A percentile compares a stretch with the other conserved stretches of the same genome.
Conservation (phyloP, 805 yeast genomes). For the Clavispora santaluciae region DNA sequence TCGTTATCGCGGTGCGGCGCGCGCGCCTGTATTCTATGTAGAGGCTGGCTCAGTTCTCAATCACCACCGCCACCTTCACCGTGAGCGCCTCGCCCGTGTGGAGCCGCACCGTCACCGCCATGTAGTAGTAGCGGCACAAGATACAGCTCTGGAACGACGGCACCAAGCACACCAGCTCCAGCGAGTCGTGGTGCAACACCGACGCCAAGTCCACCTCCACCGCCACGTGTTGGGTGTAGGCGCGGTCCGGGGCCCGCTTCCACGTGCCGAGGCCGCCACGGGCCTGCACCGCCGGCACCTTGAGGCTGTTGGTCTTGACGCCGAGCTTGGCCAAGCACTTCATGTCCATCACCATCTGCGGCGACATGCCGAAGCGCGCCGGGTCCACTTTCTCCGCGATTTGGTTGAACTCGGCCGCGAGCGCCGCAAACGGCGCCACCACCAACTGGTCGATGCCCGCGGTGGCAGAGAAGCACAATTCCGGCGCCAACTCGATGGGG, state of each 20-base stretch:
- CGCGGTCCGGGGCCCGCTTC: slow-evolving; percentile 1
- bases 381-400: slow-evolving; percentile 15
- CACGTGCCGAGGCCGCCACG: slow-evolving; percentile 12
- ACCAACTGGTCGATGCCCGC: slow-evolving; percentile 20
- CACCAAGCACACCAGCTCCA: slow-evolving; percentile 11
- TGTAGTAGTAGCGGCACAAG: slow-evolving; percentile 23
- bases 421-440: slow-evolving; percentile 17
- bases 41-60: slow-evolving; percentile 8
- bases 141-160: slow-evolving; percentile 28
- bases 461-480: slow-evolving; percentile 11
- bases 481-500: slow-evolving; percentile 14
- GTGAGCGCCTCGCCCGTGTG: slow-evolving; percentile 16
- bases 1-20: no score
- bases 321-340: slow-evolving; percentile 22
- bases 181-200: not conserved
- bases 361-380: slow-evolving; percentile 15
- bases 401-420: slow-evolving; percentile 15
- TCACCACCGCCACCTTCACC: slow-evolving; percentile 18
- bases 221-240: slow-evolving; percentile 2
- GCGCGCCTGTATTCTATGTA: no score
- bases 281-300: slow-evolving; percentile 12
- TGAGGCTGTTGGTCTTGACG: slow-evolving; percentile 17
- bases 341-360: slow-evolving; percentile 22
- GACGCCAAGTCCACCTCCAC: slow-evolving; percentile 3
- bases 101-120: slow-evolving; percentile 15